Conservation (phyloP, 805 yeast species). For the Yarrowia sp. region DNA sequence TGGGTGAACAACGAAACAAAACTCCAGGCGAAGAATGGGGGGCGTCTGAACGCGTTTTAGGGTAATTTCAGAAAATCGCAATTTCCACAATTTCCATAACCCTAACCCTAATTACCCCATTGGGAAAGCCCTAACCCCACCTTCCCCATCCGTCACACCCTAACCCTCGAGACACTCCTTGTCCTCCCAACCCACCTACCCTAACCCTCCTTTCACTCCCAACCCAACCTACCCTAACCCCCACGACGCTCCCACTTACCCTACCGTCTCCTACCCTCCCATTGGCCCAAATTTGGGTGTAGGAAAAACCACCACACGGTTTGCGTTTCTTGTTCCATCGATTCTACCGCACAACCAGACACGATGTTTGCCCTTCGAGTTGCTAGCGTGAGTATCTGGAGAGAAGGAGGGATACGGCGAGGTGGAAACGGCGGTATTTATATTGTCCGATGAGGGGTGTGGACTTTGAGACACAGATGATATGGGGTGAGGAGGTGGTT, state of each 20-base stretch:
- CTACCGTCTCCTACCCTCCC: slow-evolving; percentile 21
- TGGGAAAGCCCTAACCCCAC: background rate
- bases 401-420: no score
- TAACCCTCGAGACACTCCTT: background rate
- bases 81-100: background rate
- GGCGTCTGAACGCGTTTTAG: no score
- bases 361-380: slow-evolving; percentile 38
- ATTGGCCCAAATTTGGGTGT: slow-evolving; percentile 26
- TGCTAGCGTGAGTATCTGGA: slow-evolving; percentile 36
- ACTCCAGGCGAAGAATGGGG: no score
- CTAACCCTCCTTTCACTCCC: no score
- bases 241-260: slow-evolving; percentile 4
- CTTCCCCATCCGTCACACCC: background rate
- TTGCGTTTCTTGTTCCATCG: slow-evolving; percentile 25
- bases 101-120: background rate
- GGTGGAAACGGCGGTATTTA: no score
- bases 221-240: slow-evolving; percentile 1
- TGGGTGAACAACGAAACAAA: no score
- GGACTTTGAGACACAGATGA: no score
- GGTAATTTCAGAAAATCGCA: background rate
- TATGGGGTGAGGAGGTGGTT: no score
- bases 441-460: no score
- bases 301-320: slow-evolving; percentile 30
- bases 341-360: slow-evolving; percentile 37
- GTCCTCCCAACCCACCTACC: background rate